A percentile compares a stretch with the other conserved stretches of the same genome.
These are phyloP conservation scores for Spongispora temasekensis DNA, from an alignment of 1,284 basidiomycete genomes.

Conservation along the genomic window DNA sequence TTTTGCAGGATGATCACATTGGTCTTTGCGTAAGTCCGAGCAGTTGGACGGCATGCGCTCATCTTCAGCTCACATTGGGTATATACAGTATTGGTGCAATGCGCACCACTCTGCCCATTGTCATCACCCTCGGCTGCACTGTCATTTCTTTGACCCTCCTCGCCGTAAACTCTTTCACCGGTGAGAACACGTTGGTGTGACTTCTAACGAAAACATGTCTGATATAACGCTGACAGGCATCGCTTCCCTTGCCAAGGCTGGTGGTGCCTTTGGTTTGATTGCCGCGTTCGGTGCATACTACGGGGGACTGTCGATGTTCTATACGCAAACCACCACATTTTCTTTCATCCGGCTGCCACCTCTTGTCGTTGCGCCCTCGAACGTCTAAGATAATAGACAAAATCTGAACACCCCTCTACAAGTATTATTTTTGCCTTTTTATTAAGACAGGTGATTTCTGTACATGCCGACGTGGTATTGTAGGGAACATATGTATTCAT, in stretches of 20 bases:
- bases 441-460: too few relatives aligned
- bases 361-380: conserved; percentile 21
- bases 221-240: too few relatives aligned
- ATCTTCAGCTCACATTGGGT: conserved; percentile 1
- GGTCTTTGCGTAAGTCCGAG: conserved; percentile 18
- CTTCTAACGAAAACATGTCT: too few relatives aligned
- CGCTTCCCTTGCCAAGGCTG: conserved; percentile 27
- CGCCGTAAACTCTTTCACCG: conserved; percentile 28
- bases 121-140: conserved; percentile 25
- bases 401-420: too few relatives aligned
- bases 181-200: conserved; percentile 10
- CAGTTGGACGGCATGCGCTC: not conserved
- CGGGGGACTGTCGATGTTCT: conserved; percentile 25
- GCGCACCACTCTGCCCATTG: conserved; percentile 28
- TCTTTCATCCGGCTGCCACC: conserved; percentile 31
- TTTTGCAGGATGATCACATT: conserved; percentile 19
- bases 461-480: too few relatives aligned
- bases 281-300: conserved; percentile 35
- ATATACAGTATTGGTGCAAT: conserved; percentile 26
- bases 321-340: conserved; percentile 31
- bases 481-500: too few relatives aligned
- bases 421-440: too few relatives aligned
- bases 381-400: too few relatives aligned
- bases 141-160: conserved; percentile 26
- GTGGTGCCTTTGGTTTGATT: conserved; percentile 28